A percentile compares a stretch with the other conserved stretches of the same genome.
These are phyloP conservation scores for Oryza rufipogon DNA, from an alignment of 176 grass and related monocot genomes.

Conservation along the genomic window DNA sequence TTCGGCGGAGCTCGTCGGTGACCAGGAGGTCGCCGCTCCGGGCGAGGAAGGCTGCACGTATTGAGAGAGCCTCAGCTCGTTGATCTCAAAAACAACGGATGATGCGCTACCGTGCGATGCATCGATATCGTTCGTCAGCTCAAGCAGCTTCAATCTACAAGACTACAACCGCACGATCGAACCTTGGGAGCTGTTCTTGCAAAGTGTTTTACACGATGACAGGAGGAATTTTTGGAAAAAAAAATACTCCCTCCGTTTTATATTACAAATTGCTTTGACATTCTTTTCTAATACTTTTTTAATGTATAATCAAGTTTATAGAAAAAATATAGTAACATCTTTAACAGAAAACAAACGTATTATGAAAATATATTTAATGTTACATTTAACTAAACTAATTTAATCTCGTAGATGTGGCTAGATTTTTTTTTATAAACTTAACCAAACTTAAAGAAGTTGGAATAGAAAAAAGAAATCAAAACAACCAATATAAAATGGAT, in stretches of 20 bases:
- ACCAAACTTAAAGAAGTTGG: too few species aligned
- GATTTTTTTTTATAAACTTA: too few species aligned
- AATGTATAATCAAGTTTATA: too few species aligned
- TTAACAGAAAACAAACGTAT: rapidly evolving
- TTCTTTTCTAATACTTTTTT: too few species aligned
- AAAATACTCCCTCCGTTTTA: too few species aligned
- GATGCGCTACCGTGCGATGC: not conserved
- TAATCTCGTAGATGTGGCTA: too few species aligned
- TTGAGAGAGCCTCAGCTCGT: not conserved
- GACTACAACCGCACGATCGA: not conserved
- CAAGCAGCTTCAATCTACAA: not conserved
- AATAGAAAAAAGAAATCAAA: too few species aligned
- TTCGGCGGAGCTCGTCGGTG: constrained; percentile 41
- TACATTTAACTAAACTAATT: too few species aligned
- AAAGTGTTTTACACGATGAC: not conserved
- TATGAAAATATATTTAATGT: too few species aligned
- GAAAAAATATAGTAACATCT: too few species aligned
- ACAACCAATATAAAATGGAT: too few species aligned
- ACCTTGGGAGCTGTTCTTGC: not conserved
- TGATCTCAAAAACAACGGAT: not conserved
- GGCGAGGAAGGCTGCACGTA: not conserved
- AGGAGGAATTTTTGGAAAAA: not conserved
- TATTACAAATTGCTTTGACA: too few species aligned
- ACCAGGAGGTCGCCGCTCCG: constrained; percentile 38
- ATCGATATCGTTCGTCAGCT: not conserved